Base-by-base conservation (phyloP, 805 yeast genomes). In the Monosporozyma aquatica region DNA sequence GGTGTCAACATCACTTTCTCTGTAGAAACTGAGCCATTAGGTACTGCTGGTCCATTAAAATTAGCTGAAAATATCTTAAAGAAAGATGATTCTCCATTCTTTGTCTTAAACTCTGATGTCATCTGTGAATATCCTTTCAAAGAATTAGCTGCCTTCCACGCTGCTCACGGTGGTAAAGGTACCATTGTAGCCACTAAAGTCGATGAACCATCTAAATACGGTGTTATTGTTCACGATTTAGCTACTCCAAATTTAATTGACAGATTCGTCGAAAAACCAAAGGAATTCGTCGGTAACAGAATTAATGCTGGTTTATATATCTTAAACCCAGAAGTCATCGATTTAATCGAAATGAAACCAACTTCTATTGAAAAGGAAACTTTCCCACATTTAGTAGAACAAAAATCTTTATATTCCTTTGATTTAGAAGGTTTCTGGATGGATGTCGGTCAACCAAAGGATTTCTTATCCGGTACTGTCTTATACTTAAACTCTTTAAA, bases 401-500 rank as follows among this genome's bases (percentile, higher is more conserved):
- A 82, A 64, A 87, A 82, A 63, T 76, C 82, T 47, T 76, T 92
- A 60, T 92, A 81, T 76, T 89, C 97, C 43, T 92, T 85, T 62
- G 99, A 92, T 69, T 79, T 92, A 63, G 97, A 92, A 75, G 97
- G 98, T 54, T 92, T 80, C 85, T 92, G 99, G 99, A 92, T 92
- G 98, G 99, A 92, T 69, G 97, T 92, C 56, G 99, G 99, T 69
- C 99, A 92, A 76, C 99, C 99, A 77, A 92, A 90, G 79, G 99
- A 92, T 71, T 92, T 87, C 81, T 71, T 92, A 53, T 80, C 95
- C 47, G 99, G 99, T 68, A 86, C 97, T 59, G 80, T 87, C 56
- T 74, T 90, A 52, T 92, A 89, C 76, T 76, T 92, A 67, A 75
- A 83, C 65, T 82, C 97, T 43, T 71, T 87, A 62, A 68, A 90